phyloP scores from a whole-genome alignment of 768 basidiomycete species.

The Mycena vulgaris region DNA sequence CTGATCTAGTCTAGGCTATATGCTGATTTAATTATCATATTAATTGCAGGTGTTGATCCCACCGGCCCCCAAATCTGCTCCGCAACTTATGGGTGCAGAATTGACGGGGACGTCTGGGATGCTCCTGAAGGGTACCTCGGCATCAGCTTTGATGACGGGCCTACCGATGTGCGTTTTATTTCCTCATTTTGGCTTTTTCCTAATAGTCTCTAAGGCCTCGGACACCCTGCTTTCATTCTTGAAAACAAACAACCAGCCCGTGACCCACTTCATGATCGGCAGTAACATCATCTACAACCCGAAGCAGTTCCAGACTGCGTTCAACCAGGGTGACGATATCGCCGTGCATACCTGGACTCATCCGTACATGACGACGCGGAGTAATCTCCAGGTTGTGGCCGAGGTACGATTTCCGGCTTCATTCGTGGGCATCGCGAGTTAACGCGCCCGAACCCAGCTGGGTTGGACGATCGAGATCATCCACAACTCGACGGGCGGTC shows the following conservation, averaged over 20 bases:
- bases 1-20: no score
- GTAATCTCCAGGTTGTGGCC: slow-evolving; percentile 61
- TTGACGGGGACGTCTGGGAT: slow-evolving; percentile 78
- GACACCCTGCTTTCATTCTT: slow-evolving; percentile 76
- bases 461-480: slow-evolving; percentile 76
- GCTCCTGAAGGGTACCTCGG: slow-evolving; percentile 80
- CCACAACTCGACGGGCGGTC: slow-evolving; percentile 70
- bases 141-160: slow-evolving; percentile 88
- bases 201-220: slow-evolving; percentile 50
- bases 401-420: slow-evolving; percentile 23
- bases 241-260: slow-evolving; percentile 70
- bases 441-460: slow-evolving; percentile 53
- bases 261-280: slow-evolving; percentile 96
- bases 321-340: slow-evolving; percentile 62
- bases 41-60: slow-evolving; percentile 44
- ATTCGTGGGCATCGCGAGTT: neutral
- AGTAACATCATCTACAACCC: slow-evolving; percentile 32
- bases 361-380: slow-evolving; percentile 65
- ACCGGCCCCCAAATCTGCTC: slow-evolving; percentile 77
- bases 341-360: slow-evolving; percentile 76
- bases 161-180: slow-evolving; percentile 48
- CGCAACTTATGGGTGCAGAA: slow-evolving; percentile 77
- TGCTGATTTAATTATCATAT: neutral
- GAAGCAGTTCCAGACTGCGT: slow-evolving; percentile 43
- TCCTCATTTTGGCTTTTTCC: neutral